phyloP scores from a whole-genome alignment of 2,329 filamentous ascomycete genomes.

The Aureobasidium sp. region DNA sequence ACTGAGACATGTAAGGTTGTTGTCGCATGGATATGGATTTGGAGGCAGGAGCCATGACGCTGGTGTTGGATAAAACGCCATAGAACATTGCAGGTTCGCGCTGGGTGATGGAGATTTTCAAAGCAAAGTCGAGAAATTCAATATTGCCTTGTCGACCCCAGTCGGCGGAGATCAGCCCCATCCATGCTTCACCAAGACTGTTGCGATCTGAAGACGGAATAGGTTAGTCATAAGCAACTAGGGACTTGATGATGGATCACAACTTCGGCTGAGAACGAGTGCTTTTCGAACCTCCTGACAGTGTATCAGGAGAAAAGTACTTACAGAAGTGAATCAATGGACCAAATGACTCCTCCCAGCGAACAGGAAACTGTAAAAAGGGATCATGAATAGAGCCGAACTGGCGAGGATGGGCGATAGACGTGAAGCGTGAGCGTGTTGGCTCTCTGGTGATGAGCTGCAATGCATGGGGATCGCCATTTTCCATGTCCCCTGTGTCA shows the following conservation, averaged over 20 bases:
- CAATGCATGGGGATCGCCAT: not conserved
- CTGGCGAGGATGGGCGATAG: not conserved
- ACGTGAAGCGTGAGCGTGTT: not conserved
- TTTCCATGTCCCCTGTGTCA: not conserved
- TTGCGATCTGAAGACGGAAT: not conserved
- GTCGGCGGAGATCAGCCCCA: not conserved
- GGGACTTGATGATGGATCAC: no score
- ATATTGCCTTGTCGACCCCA: conserved; percentile 1
- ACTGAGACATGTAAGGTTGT: not conserved
- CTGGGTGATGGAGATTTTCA: not conserved
- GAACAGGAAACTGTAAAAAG: not conserved
- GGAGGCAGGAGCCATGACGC: not conserved
- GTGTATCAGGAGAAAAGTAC: not conserved
- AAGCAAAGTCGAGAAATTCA: not conserved
- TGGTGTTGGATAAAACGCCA: not conserved
- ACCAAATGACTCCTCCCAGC: not conserved
- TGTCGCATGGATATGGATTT: not conserved
- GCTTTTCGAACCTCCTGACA: not conserved
- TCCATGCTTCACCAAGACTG: not conserved
- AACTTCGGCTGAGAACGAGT: not conserved
- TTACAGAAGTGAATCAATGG: not conserved
- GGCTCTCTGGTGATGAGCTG: not conserved
- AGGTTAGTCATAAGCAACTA: not conserved
- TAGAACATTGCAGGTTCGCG: conserved; percentile 5
- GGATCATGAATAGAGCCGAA: conserved; percentile 3